Base-by-base conservation (phyloP, 257 asterid species). In the Coffea eugenioides region DNA sequence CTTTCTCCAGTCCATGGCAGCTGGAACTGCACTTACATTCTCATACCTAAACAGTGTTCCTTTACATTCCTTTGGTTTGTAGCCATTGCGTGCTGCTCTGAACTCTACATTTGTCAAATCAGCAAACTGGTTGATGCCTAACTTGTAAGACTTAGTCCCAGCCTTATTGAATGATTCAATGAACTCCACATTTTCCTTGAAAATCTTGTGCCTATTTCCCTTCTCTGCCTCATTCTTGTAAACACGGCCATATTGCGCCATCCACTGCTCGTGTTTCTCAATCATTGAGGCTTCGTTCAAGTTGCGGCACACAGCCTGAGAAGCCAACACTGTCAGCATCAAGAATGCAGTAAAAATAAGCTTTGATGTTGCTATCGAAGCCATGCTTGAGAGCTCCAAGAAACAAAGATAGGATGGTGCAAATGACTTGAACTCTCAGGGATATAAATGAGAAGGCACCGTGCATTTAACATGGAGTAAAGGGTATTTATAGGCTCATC, bases 161-260 rank as follows among this genome's bases (percentile, higher is more conserved):
- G 71, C 79, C 79, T 61, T 75, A 68, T 75, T 75, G 57, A 75
- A 75, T 12, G 79, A 75, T 56, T 75, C 79, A 5, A 75, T 75
- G 45, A 59, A 75, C 71, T 75, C 71, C 45, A 75, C 79, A 41
- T 75, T 75, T 61, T 75, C 71, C 57, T 75, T 75, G 59, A 61
- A 75, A 13, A 75, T 61, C 20, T 61, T 75, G 79, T 23, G 61
- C 6, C 79, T 8, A 43, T 3, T 43, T 5, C 57, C 59, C 69
- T n/a, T 75, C 71, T 61, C 79, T 21, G 23, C 43, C 7, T 75
- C 79, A 61, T 61, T 54, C 20, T 5, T 48, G 62, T 72, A 72
- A 48, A 72, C 62, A 14, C 62, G 62, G 27, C 76, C 76, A 48
- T 59, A 7, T 21, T 61, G 79, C 2, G 71, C 79, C 71, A 75